A percentile compares a stretch with the other conserved stretches of the same genome.
Evolutionary conservation across 345 rosid genomes (phyloP).

Genomic region (Streptanthus diversifolius): DNA sequence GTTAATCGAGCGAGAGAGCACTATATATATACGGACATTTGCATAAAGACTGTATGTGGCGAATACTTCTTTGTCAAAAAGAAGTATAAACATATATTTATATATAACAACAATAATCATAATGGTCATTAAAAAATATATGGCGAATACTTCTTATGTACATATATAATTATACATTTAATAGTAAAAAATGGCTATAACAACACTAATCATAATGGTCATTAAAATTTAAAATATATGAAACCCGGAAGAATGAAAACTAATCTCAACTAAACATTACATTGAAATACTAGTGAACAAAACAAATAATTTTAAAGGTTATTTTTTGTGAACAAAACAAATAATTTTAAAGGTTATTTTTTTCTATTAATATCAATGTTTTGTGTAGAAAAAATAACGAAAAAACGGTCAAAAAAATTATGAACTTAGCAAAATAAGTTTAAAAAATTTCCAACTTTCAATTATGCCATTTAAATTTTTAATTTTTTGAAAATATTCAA

Average conservation of each 20-base stretch:
- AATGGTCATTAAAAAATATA: background rate
- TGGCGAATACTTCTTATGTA: background rate
- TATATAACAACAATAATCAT: background rate
- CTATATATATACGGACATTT: background rate
- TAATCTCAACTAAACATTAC: background rate
- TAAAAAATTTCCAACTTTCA: too few species aligned
- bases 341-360: background rate
- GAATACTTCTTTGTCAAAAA: background rate
- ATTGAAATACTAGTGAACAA: background rate
- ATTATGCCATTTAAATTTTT: too few species aligned
- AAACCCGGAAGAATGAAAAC: background rate
- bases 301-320: background rate
- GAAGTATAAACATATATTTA: background rate
- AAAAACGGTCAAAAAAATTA: too few species aligned
- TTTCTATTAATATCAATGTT: too few species aligned
- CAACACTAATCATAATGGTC: background rate
- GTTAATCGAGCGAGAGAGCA: background rate
- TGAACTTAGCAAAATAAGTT: too few species aligned
- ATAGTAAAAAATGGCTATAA: background rate
- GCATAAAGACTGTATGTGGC: background rate
- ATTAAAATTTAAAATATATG: background rate
- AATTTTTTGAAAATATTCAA: too few species aligned
- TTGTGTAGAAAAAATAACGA: too few species aligned
- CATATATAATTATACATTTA: background rate
- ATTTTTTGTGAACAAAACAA: too few species aligned